Evolutionary conservation across 345 rosid genomes (phyloP), one percentile per base, ranked within the genome.

Genomic region (Eucalyptus virginea): DNA sequence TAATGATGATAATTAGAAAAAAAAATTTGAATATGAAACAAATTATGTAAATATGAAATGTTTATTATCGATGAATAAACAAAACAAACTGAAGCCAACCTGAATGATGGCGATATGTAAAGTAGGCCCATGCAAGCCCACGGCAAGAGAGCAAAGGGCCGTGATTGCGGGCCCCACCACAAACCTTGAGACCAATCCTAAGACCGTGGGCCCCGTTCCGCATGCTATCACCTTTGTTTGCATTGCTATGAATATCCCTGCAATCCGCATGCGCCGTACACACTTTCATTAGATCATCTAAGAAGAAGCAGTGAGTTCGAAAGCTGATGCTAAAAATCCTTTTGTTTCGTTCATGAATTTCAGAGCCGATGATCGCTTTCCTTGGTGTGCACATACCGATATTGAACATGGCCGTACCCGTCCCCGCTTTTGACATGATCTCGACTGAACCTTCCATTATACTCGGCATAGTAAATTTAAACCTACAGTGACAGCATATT

Each of bases 381-480:
- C 45, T 72, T 24, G 24, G 8, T 6, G 26, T 12, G 26, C 24
- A 42, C 90, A 6, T 44, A 98, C 99, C 99, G 97, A 98, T 94
- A 92, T 93, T 96, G 91, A 98, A 97, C 99, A 98, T 97, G 89
- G 98, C 99, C 85, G 99, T 98, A 90, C 99, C 99, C 11, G 96
- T 95, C 52, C 98, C 99, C 67, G 98, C 98, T 91, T 89, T 97
- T 9, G 99, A 96, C 98, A 98, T 92, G 88, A 98, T 95, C 89
- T 92, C 86, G 37, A 98, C 91, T 1, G 97, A 96, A 44, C 96
- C 99, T 87, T 98, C 99, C 90, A 98, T 65, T 21, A 98, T 94
- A 42, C 83, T 72, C 3, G 83, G 83, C 83, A 72, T 72, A 21
- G 28, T 19, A 40, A 72, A 72, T 10, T 72, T 72, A 45, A 37